A percentile compares a stretch with the other conserved stretches of the same genome.
Conservation (phyloP, 1,284 basidiomycete species). For the Apiotrichum gamsii region DNA sequence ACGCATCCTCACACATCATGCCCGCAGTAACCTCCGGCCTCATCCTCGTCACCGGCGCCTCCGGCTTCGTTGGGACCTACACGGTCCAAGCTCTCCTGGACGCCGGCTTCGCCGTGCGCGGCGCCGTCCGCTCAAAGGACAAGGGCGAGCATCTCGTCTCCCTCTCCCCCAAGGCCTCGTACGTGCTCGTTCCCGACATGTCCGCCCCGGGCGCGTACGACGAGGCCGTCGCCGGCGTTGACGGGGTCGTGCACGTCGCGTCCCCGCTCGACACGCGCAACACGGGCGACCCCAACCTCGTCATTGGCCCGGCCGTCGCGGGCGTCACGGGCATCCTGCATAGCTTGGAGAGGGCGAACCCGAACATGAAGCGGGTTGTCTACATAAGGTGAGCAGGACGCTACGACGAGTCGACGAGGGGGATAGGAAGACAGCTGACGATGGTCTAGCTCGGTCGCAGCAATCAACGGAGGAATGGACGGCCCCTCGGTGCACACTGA, state of each 20-base stretch:
- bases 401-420: too few relatives aligned
- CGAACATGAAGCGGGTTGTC: not conserved
- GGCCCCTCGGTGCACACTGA: too few relatives aligned
- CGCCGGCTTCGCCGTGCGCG: constrained; percentile 50
- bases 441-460: too few relatives aligned
- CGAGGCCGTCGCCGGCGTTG: constrained; percentile 59
- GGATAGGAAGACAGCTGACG: too few relatives aligned
- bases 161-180: constrained; percentile 50
- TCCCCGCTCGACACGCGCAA: constrained; percentile 11
- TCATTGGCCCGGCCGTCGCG: constrained; percentile 4
- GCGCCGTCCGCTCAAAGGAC: constrained; percentile 53
- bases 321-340: constrained; percentile 2
- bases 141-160: constrained; percentile 53
- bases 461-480: too few relatives aligned
- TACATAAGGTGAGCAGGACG: not conserved
- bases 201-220: constrained; percentile 59
- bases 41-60: constrained; percentile 32
- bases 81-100: constrained; percentile 26
- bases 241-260: constrained; percentile 51
- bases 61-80: constrained; percentile 27
- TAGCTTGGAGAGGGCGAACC: not conserved
- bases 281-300: not conserved
- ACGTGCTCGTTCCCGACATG: constrained; percentile 56
- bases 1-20: constrained; percentile 33
- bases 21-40: constrained; percentile 47